Base-by-base conservation (phyloP, 148 eudicot species). In the Cornus controversa region DNA sequence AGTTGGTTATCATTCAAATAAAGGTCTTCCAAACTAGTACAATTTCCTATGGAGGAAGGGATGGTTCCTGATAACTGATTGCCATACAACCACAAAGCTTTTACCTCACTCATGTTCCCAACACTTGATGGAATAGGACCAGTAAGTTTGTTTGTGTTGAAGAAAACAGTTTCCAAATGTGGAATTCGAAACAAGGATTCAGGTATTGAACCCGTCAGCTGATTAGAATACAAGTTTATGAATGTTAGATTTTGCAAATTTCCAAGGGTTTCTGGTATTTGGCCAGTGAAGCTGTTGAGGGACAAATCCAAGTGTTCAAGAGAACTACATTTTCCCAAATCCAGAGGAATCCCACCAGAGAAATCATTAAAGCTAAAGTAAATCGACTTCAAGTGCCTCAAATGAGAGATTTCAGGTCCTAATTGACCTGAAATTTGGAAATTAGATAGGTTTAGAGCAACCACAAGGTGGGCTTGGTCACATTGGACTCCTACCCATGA, bases 401-500 rank as follows among this genome's bases (percentile, higher is more conserved):
- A 69, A 1, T 72, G 69, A 22, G 86, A 81, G 22, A 94, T 85
- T 84, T 90, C 94, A 0, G 90, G 84, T 13, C 94, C 91, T 54
- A 94, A 80, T 64, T 10, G 62, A 60, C 96, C 98, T 6, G 90
- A 82, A 72, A 94, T 82, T n/a, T 80, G 85, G 47, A 29, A 80
- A 70, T 47, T 28, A 13, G 94, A 85, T 18, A 94, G 77, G 73
- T 89, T 85, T 31, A 94, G 79, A 36, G 85, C 75, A 70, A 83
- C 69, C 11, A 94, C 89, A 69, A 74, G 27, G 67, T 71, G 79
- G 84, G 72, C 34, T 14, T 14, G 63, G 79, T 79, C 85, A 81
- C 98, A 91, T 42, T 66, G 8, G 22, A 91, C 89, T 54, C 98
- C 98, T 69, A 77, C 60, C 96, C 94, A 94, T 16, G 87, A 89